phyloP scores from a whole-genome alignment of 495 filamentous ascomycete genomes.

The Hyaloscypha hepaticicola region DNA sequence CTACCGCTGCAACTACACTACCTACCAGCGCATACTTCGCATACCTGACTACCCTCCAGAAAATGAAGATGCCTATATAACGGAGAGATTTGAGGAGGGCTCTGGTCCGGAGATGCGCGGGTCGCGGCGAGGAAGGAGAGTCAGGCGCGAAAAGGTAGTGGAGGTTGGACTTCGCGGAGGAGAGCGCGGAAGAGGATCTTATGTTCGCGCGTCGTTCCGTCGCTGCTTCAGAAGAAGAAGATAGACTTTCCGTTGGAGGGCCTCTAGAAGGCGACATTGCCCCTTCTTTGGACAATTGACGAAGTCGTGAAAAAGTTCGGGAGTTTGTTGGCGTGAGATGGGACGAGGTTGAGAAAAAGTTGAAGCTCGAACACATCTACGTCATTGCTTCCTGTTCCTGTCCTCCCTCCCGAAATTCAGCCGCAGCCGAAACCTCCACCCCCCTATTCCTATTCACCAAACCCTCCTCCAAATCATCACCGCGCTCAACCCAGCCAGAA shows the following conservation, averaged over 20 bases:
- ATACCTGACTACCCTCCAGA: slow-evolving; percentile 41
- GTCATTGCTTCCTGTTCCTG: neutral
- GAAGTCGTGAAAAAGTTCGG: neutral
- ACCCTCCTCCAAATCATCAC: neutral
- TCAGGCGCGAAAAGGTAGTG: slow-evolving; percentile 30
- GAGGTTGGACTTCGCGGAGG: slow-evolving; percentile 26
- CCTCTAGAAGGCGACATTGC: slow-evolving; percentile 31
- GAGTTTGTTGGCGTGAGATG: too few species aligned
- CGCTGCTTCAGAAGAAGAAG: slow-evolving; percentile 10
- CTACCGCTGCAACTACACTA: slow-evolving; percentile 32
- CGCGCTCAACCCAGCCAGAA: neutral
- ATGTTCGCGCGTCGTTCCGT: slow-evolving; percentile 25
- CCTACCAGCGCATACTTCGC: slow-evolving; percentile 38
- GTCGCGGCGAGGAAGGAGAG: slow-evolving; percentile 28
- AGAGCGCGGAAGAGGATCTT: slow-evolving; percentile 25
- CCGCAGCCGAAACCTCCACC: neutral
- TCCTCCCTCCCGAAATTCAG: neutral
- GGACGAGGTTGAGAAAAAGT: too few species aligned
- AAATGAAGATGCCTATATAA: slow-evolving; percentile 37
- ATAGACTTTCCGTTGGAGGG: neutral
- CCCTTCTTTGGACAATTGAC: neutral
- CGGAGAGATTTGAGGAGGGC: slow-evolving; percentile 37
- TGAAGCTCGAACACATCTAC: neutral
- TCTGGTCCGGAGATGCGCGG: slow-evolving; percentile 35
- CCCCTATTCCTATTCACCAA: neutral